These are phyloP conservation scores for Cordyceps cateniannulata DNA, from an alignment of 2,329 filamentous ascomycete genomes.

Conservation along the genomic window DNA sequence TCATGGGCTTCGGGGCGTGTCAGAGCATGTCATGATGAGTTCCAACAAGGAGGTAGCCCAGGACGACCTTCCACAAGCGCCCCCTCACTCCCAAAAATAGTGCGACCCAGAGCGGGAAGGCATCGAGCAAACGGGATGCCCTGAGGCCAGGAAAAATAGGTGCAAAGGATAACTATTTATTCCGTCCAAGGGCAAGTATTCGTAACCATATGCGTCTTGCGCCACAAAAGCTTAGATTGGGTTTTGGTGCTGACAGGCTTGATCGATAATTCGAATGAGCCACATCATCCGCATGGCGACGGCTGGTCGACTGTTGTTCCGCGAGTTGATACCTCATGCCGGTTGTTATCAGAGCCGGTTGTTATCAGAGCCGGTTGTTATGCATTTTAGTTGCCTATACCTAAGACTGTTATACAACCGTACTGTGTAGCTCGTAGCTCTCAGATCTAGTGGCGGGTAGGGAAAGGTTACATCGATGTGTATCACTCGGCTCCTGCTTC, in stretches of 20 bases:
- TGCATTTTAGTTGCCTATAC: neutral
- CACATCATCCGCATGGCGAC: neutral
- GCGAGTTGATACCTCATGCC: neutral
- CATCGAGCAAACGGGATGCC: too few species aligned
- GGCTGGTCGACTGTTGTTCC: neutral
- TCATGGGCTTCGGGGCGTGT: neutral
- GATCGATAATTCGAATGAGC: neutral
- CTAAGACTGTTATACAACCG: neutral
- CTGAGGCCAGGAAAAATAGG: too few species aligned
- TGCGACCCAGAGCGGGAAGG: too few species aligned
- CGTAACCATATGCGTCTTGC: neutral
- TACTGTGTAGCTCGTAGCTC: neutral
- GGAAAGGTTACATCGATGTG: neutral
- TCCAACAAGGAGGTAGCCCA: neutral
- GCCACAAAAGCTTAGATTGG: too few species aligned
- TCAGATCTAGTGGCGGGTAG: neutral
- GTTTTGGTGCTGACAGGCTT: conserved; percentile 1
- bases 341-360: neutral
- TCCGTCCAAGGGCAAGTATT: neutral
- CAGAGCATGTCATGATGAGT: neutral
- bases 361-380: neutral
- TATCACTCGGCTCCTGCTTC: neutral
- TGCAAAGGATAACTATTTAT: too few species aligned
- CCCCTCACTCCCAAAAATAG: too few species aligned
- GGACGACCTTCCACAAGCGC: too few species aligned